These are phyloP conservation scores for Kwoniella bestiolae DNA, from an alignment of 768 basidiomycete genomes.

Conservation along the genomic window DNA sequence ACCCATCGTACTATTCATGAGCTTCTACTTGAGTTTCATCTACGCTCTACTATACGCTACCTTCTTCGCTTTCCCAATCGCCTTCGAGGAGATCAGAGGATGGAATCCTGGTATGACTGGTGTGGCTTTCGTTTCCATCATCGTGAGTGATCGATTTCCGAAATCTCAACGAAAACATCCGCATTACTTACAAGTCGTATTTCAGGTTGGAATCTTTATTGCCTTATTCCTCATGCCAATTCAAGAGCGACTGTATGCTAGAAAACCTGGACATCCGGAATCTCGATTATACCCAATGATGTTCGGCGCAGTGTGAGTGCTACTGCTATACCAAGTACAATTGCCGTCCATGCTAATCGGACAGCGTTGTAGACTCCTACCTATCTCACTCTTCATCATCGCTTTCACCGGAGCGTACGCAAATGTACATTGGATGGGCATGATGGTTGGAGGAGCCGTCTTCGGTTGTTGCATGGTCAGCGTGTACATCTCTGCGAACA, in stretches of 20 bases:
- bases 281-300: conserved; percentile 49
- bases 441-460: conserved; percentile 65
- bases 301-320: conserved; percentile 31
- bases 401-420: conserved; percentile 70
- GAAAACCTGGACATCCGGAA: conserved; percentile 32
- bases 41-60: conserved; percentile 46
- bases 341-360: not conserved
- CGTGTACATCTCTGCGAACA: conserved; percentile 70
- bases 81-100: conserved; percentile 39
- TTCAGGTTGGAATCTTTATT: conserved; percentile 38
- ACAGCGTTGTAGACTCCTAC: conserved; percentile 58
- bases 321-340: not conserved
- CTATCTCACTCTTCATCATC: conserved; percentile 69
- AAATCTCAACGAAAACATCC: too few species aligned
- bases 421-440: conserved; percentile 70
- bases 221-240: conserved; percentile 33
- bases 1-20: conserved; percentile 43
- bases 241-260: conserved; percentile 45
- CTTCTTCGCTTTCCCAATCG: conserved; percentile 47
- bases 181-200: too few species aligned
- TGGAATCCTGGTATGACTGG: conserved; percentile 39
- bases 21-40: conserved; percentile 43
- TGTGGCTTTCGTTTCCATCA: conserved; percentile 37
- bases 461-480: conserved; percentile 64
- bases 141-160: conserved; percentile 41